Evolutionary conservation across 1,139 yeast species (phyloP).

Genomic region (Blastobotrys raffinosifermentans): DNA sequence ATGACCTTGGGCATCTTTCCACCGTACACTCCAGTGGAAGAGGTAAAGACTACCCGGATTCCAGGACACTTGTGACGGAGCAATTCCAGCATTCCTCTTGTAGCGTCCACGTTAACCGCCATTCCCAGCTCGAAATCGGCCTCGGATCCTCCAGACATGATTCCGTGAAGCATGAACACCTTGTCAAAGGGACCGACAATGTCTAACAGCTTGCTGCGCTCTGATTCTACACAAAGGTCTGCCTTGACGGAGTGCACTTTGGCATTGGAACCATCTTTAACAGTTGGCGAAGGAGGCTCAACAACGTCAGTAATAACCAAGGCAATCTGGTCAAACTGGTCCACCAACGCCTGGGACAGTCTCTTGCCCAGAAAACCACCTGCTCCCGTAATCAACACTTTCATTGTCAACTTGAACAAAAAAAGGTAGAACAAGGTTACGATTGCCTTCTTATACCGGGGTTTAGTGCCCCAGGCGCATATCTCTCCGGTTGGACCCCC

Average conservation of each 20-base stretch:
- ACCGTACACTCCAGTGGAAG: constrained; percentile 22
- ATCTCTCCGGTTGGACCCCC: not conserved
- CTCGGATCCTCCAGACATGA: constrained; percentile 26
- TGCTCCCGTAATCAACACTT: constrained; percentile 20
- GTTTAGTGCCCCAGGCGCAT: not conserved
- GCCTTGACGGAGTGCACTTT: constrained; percentile 13
- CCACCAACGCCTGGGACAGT: constrained; percentile 18
- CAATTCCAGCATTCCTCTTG: constrained; percentile 19
- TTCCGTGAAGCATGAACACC: constrained; percentile 22
- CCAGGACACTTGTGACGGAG: constrained; percentile 12
- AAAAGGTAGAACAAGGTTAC: too few relatives aligned
- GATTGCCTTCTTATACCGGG: too few relatives aligned
- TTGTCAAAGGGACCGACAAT: constrained; percentile 16
- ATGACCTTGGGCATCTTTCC: constrained; percentile 19
- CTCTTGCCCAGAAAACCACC: constrained; percentile 22
- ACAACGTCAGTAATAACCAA: constrained; percentile 20
- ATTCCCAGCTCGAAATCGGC: constrained; percentile 23
- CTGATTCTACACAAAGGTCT: constrained; percentile 15
- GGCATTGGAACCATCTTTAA: constrained; percentile 1
- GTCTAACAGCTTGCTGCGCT: not conserved
- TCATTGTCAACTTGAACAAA: constrained; percentile 13
- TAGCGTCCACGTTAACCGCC: constrained; percentile 22
- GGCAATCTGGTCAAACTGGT: constrained; percentile 9
- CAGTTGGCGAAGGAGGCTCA: constrained; percentile 17
- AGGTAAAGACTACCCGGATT: constrained; percentile 20